Conservation (phyloP, 805 yeast species). For the Kluyveromyces aestuarii region DNA sequence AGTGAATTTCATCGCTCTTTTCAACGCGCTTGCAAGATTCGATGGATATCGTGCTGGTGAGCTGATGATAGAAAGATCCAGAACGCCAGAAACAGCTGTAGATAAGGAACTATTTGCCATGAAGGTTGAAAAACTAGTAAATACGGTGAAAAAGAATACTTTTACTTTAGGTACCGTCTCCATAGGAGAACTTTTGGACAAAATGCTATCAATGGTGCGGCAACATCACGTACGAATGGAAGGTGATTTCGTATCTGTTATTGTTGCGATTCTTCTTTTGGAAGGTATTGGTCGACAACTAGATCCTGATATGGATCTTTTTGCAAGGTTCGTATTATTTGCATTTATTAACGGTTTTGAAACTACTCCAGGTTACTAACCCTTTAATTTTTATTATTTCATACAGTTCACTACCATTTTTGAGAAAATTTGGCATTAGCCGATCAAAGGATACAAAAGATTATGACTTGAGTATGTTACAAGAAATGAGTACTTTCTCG, state of each 20-base stretch:
- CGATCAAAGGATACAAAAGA: constrained; percentile 32
- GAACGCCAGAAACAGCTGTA: constrained; percentile 88
- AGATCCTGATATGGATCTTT: constrained; percentile 86
- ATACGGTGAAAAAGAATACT: constrained; percentile 73
- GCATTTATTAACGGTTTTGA: constrained; percentile 26
- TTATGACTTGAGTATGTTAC: constrained; percentile 42
- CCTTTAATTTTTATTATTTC: background rate
- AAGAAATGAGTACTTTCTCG: constrained; percentile 52
- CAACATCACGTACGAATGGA: constrained; percentile 95
- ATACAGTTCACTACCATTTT: constrained; percentile 67
- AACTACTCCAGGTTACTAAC: background rate
- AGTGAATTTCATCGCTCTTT: constrained; percentile 78
- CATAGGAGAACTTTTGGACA: constrained; percentile 83
- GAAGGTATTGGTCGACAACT: constrained; percentile 95
- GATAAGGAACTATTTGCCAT: constrained; percentile 79
- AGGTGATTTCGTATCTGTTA: constrained; percentile 90
- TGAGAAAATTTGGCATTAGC: constrained; percentile 66
- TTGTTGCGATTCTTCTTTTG: constrained; percentile 81
- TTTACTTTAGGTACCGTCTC: constrained; percentile 88
- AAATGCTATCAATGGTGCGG: constrained; percentile 84
- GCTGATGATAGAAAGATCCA: constrained; percentile 87
- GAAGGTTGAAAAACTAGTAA: constrained; percentile 77
- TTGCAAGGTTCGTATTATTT: constrained; percentile 83
- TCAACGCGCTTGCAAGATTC: constrained; percentile 80
- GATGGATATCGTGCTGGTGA: constrained; percentile 95